phyloP scores from a whole-genome alignment of 2,329 filamentous ascomycete species.

The Aureobasidium sp. region DNA sequence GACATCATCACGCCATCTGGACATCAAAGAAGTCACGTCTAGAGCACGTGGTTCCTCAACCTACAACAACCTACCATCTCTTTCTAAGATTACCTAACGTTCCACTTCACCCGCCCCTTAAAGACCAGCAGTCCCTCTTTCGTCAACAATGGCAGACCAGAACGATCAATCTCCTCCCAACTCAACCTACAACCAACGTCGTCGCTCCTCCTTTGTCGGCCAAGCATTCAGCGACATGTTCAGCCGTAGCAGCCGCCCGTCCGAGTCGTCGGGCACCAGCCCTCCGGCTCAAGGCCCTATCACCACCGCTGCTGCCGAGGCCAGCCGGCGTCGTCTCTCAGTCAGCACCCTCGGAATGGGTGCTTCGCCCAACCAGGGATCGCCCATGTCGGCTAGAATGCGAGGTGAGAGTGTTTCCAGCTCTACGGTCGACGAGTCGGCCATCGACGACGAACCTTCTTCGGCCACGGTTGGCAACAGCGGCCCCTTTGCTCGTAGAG shows the following conservation, averaged over 20 bases:
- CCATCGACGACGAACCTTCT: slow-evolving; percentile 49
- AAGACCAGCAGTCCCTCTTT: not conserved
- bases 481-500: slow-evolving; percentile 72
- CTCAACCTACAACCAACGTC: slow-evolving; percentile 28
- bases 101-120: not conserved
- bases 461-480: slow-evolving; percentile 48
- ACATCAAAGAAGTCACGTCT: slow-evolving; percentile 5
- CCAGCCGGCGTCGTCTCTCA: slow-evolving; percentile 43
- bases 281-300: slow-evolving; percentile 37
- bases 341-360: slow-evolving; percentile 44
- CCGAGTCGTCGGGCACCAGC: slow-evolving; percentile 18
- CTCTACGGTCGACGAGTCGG: slow-evolving; percentile 43
- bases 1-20: slow-evolving; percentile 5
- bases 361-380: slow-evolving; percentile 36
- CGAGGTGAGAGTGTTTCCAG: slow-evolving; percentile 39
- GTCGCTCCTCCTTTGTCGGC: slow-evolving; percentile 43
- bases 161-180: slow-evolving; percentile 35
- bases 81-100: not conserved
- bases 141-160: slow-evolving; percentile 30
- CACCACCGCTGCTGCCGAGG: slow-evolving; percentile 42
- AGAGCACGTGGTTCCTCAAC: slow-evolving; percentile 2
- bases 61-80: not conserved
- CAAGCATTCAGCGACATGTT: slow-evolving; percentile 45
- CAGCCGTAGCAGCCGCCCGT: slow-evolving; percentile 30
- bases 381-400: slow-evolving; percentile 37